Conservation (phyloP, 2,329 filamentous ascomycete species). For the Lasiodiplodia gonubiensis region DNA sequence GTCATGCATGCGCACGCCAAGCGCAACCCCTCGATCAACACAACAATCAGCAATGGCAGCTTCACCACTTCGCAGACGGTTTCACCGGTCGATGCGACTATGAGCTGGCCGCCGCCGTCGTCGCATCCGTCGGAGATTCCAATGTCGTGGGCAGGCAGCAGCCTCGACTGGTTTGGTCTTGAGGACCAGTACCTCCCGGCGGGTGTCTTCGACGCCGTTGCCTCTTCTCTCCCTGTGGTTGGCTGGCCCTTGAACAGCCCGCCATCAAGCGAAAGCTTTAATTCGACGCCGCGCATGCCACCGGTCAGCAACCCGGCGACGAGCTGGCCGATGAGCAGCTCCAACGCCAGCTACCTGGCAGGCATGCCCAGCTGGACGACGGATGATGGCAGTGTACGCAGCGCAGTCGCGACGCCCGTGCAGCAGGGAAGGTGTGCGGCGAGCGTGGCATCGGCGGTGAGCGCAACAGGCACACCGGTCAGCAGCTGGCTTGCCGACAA, state of each 20-base stretch:
- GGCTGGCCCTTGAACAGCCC: slow-evolving; percentile 28
- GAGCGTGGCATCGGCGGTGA: slow-evolving; percentile 13
- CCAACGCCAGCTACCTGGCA: slow-evolving; percentile 22
- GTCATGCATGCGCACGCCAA: slow-evolving; percentile 26
- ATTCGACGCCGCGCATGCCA: slow-evolving; percentile 26
- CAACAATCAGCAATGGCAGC: slow-evolving; percentile 23
- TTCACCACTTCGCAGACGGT: slow-evolving; percentile 8
- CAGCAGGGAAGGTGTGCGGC: slow-evolving; percentile 22
- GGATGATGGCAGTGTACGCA: slow-evolving; percentile 17
- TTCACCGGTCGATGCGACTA: slow-evolving; percentile 13
- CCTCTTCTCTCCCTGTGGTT: slow-evolving; percentile 24
- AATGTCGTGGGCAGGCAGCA: slow-evolving; percentile 26
- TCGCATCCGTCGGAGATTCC: slow-evolving; percentile 13
- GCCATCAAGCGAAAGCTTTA: slow-evolving; percentile 28
- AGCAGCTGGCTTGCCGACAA: slow-evolving; percentile 27
- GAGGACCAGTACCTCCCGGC: slow-evolving; percentile 28
- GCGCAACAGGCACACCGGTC: slow-evolving; percentile 25
- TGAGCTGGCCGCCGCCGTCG: slow-evolving; percentile 21
- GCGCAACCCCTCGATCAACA: slow-evolving; percentile 25
- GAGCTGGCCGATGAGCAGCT: slow-evolving; percentile 25
- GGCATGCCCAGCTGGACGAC: slow-evolving; percentile 26
- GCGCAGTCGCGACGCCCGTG: slow-evolving; percentile 21
- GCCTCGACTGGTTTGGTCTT: slow-evolving; percentile 27
- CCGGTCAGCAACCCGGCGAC: slow-evolving; percentile 22
- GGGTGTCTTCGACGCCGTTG: slow-evolving; percentile 26